Evolutionary conservation across 2,329 filamentous ascomycete genomes (phyloP).

Genomic region (Fusarium sp.): DNA sequence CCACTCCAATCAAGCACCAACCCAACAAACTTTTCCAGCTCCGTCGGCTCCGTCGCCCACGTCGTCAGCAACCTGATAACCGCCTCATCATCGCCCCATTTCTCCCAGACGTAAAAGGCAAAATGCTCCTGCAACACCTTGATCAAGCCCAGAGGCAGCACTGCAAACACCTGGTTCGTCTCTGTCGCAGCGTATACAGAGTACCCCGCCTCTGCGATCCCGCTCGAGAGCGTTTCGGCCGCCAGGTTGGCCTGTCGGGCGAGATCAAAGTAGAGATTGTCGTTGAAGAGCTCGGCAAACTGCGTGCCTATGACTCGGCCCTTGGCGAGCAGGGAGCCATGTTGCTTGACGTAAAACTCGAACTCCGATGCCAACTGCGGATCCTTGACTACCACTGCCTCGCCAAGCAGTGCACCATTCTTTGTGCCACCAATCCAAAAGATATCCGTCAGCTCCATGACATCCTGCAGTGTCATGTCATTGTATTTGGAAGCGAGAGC

Average conservation of each 20-base stretch:
- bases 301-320: constrained; percentile 65
- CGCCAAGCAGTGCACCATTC: constrained; percentile 65
- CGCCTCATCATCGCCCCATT: constrained; percentile 54
- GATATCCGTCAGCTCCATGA: constrained; percentile 65
- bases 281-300: constrained; percentile 65
- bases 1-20: constrained; percentile 37
- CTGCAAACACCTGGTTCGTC: constrained; percentile 68
- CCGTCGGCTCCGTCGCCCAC: constrained; percentile 63
- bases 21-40: constrained; percentile 58
- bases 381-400: constrained; percentile 66
- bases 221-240: constrained; percentile 60
- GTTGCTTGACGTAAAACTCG: constrained; percentile 67
- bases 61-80: constrained; percentile 65
- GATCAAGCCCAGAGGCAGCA: constrained; percentile 58
- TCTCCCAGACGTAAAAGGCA: constrained; percentile 60
- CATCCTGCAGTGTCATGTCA: constrained; percentile 61
- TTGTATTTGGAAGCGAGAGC: constrained; percentile 61
- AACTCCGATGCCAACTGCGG: constrained; percentile 60
- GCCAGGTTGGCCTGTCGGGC: constrained; percentile 62
- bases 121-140: constrained; percentile 60
- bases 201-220: constrained; percentile 61
- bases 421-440: constrained; percentile 71
- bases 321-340: constrained; percentile 66
- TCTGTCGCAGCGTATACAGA: constrained; percentile 61
- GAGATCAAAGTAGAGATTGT: constrained; percentile 63